phyloP scores from a whole-genome alignment of 495 filamentous ascomycete genomes.

The Aspergillus cavernicola region DNA sequence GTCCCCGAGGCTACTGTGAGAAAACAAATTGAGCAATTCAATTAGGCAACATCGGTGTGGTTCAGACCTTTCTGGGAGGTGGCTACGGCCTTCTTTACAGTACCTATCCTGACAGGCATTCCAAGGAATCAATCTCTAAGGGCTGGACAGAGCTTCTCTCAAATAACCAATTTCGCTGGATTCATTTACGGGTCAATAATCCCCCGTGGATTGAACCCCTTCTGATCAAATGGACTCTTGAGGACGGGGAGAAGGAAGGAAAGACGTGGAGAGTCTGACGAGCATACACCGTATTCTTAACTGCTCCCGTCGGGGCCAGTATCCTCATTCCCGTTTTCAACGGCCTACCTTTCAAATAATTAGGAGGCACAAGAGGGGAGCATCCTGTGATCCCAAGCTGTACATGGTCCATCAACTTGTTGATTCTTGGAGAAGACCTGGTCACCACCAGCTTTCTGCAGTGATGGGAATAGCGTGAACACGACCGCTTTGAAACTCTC shows the following conservation, averaged over 20 bases:
- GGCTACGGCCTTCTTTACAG: no score
- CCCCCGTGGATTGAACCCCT: neutral
- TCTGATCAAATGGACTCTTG: neutral
- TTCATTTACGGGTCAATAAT: neutral
- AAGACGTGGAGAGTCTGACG: neutral
- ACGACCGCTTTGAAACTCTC: neutral
- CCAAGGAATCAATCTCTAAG: no score
- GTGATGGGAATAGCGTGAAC: neutral
- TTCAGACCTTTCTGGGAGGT: no score
- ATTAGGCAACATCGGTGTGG: no score
- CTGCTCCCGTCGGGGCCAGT: neutral
- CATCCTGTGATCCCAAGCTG: neutral
- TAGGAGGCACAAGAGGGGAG: neutral
- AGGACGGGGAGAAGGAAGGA: neutral
- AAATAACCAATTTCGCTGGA: neutral
- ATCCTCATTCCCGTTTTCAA: neutral
- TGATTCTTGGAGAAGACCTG: neutral
- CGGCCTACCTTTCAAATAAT: neutral
- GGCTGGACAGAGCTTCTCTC: no score
- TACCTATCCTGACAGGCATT: no score
- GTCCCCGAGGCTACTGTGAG: no score
- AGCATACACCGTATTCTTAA: neutral
- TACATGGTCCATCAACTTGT: neutral
- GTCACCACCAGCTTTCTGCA: neutral
- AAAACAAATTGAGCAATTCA: no score